Evolutionary conservation across 495 filamentous ascomycete species (phyloP).

Genomic region (Aspergillus funiculosus): DNA sequence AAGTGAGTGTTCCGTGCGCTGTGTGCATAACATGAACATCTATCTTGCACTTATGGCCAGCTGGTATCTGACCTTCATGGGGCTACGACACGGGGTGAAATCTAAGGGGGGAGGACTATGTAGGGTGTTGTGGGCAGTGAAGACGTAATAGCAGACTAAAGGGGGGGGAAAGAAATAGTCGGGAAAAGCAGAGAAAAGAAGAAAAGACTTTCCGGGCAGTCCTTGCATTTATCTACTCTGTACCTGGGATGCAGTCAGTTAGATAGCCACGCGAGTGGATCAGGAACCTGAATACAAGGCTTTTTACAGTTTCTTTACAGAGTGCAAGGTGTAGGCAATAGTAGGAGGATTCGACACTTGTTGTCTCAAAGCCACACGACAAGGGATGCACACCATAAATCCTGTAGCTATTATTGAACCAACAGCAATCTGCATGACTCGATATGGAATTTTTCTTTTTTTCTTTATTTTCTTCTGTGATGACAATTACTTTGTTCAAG

Average conservation of each 20-base stretch:
- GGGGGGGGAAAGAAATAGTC: not conserved
- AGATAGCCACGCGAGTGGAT: constrained; percentile 10
- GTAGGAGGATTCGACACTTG: constrained; percentile 3
- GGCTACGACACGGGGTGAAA: constrained; percentile 10
- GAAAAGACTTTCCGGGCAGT: constrained; percentile 1
- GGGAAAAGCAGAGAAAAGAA: constrained; percentile 4
- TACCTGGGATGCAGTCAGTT: constrained; percentile 10
- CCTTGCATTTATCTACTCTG: constrained; percentile 23
- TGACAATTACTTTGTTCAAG: constrained; percentile 3
- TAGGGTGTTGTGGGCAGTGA: constrained; percentile 4
- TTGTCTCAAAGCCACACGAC: constrained; percentile 10
- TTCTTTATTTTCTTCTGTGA: not conserved
- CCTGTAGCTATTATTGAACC: not conserved
- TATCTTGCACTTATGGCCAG: constrained; percentile 24
- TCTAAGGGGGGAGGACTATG: constrained; percentile 7
- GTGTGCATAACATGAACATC: constrained; percentile 14
- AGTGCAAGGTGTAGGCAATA: constrained; percentile 1
- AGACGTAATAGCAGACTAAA: not conserved
- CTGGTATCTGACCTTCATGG: constrained; percentile 20
- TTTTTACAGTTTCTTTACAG: too few species aligned
- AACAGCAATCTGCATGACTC: not conserved
- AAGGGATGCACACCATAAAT: constrained; percentile 1
- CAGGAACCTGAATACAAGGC: constrained; percentile 8
- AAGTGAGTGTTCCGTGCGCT: constrained; percentile 19
- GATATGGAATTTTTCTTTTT: not conserved